These are phyloP conservation scores for Nakaseomyces uthaithaninus DNA, from an alignment of 1,139 yeast genomes.

Conservation along the genomic window DNA sequence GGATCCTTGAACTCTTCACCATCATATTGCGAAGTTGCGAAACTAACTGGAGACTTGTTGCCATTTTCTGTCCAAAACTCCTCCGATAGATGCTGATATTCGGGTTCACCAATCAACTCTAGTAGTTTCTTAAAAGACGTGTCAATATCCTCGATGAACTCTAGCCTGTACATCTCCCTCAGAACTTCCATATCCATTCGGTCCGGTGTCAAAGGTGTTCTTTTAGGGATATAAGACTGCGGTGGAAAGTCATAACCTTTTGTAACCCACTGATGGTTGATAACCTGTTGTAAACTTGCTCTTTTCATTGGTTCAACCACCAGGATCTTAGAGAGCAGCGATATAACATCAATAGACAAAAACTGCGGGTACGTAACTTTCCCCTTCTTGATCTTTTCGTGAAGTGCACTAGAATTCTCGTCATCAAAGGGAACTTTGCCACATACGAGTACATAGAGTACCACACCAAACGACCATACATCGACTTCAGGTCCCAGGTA, in stretches of 20 bases:
- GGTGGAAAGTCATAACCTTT: slow-evolving; percentile 76
- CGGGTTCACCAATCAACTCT: slow-evolving; percentile 51
- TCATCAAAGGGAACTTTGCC: slow-evolving; percentile 99
- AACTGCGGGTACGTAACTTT: slow-evolving; percentile 81
- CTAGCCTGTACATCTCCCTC: slow-evolving; percentile 68
- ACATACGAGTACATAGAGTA: slow-evolving; percentile 82
- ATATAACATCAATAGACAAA: slow-evolving; percentile 69
- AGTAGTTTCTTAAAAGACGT: slow-evolving; percentile 51
- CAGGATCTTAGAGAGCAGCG: slow-evolving; percentile 74
- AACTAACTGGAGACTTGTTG: neutral
- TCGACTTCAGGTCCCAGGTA: slow-evolving; percentile 96
- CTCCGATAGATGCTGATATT: slow-evolving; percentile 43
- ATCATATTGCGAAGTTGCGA: neutral
- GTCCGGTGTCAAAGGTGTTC: slow-evolving; percentile 63
- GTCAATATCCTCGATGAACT: slow-evolving; percentile 59
- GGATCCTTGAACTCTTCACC: slow-evolving; percentile 51
- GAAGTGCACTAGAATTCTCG: slow-evolving; percentile 81
- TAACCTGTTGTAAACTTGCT: slow-evolving; percentile 68
- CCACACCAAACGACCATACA: slow-evolving; percentile 97
- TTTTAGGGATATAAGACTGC: slow-evolving; percentile 59
- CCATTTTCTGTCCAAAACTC: slow-evolving; percentile 17
- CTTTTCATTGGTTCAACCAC: slow-evolving; percentile 80
- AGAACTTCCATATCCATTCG: slow-evolving; percentile 57
- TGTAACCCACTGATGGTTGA: slow-evolving; percentile 88
- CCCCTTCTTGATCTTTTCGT: slow-evolving; percentile 88